A percentile compares a stretch with the other conserved stretches of the same genome.
Conservation (phyloP, 768 basidiomycete genomes). For the Holtermannia corniformis region DNA sequence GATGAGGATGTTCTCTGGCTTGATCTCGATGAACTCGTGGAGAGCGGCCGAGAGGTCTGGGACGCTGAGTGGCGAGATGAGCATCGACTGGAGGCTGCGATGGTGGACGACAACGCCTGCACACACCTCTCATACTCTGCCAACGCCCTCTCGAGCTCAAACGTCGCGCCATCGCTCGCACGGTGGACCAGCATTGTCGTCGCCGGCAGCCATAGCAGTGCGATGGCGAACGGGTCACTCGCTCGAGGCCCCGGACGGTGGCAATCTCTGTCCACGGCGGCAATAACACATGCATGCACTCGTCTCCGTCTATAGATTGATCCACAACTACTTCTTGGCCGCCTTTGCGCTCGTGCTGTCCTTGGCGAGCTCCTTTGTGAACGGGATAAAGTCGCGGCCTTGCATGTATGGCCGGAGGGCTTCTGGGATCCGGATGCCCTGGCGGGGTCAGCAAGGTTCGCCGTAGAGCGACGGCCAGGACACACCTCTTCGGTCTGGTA, state of each 20-base stretch:
- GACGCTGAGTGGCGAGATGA: background rate
- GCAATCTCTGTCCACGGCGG: too few species aligned
- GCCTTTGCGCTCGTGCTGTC: constrained; percentile 33
- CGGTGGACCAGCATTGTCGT: background rate
- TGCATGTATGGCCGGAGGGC: constrained; percentile 91
- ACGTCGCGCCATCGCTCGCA: background rate
- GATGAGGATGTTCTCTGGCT: constrained; percentile 19
- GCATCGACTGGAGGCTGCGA: background rate
- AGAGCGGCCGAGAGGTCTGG: background rate
- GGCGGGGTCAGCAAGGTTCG: constrained; percentile 3
- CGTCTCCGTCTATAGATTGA: background rate
- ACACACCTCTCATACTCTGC: background rate
- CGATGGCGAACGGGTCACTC: too few species aligned
- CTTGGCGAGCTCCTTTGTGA: constrained; percentile 42
- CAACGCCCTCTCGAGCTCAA: background rate
- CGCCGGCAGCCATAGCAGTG: too few species aligned
- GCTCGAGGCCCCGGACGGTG: too few species aligned
- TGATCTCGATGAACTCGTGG: background rate
- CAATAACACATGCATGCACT: background rate
- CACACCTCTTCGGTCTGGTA: constrained; percentile 89
- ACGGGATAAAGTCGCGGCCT: constrained; percentile 55
- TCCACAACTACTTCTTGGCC: constrained; percentile 22
- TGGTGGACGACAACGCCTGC: background rate
- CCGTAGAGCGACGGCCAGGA: constrained; percentile 12
- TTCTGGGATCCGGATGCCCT: constrained; percentile 87